Evolutionary conservation across 352 stramenopile species (phyloP).

Genomic region (Phytophthora tentaculata): DNA sequence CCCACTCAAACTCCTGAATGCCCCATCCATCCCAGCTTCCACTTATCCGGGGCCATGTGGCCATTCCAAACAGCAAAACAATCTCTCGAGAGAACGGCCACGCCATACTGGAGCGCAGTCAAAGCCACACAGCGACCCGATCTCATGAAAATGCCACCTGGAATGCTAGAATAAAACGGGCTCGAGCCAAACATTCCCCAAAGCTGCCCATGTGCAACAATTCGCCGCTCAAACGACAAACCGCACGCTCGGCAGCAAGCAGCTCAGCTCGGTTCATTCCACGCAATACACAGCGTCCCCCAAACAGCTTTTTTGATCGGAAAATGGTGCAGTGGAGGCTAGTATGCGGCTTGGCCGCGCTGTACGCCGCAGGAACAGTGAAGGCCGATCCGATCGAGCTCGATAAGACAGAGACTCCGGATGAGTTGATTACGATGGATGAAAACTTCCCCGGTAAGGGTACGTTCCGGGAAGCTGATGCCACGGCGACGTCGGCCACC

Average conservation of each 20-base stretch:
- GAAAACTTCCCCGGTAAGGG: slow-evolving; percentile 39
- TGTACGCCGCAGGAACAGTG: slow-evolving; percentile 22
- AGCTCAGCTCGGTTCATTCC: slow-evolving; percentile 28
- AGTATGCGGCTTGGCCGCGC: slow-evolving; percentile 28
- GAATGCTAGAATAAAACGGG: slow-evolving; percentile 36
- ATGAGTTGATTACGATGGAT: slow-evolving; percentile 42
- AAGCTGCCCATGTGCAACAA: slow-evolving; percentile 25
- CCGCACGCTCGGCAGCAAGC: slow-evolving; percentile 36
- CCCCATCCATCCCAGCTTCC: slow-evolving; percentile 38
- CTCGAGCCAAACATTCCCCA: slow-evolving; percentile 25
- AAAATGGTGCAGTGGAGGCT: slow-evolving; percentile 44
- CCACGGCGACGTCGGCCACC: slow-evolving; percentile 32
- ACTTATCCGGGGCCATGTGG: slow-evolving; percentile 30
- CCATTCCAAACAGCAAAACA: slow-evolving; percentile 33
- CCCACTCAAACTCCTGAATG: slow-evolving; percentile 27
- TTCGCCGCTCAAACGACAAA: slow-evolving; percentile 42
- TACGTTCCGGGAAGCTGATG: slow-evolving; percentile 11
- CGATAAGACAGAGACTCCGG: slow-evolving; percentile 30
- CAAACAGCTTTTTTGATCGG: slow-evolving; percentile 22
- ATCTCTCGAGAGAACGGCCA: slow-evolving; percentile 25
- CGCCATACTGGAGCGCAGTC: slow-evolving; percentile 25
- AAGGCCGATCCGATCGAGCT: slow-evolving; percentile 29
- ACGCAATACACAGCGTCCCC: slow-evolving; percentile 31
- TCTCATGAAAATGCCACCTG: slow-evolving; percentile 46
- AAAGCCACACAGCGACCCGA: slow-evolving; percentile 24